A percentile compares a stretch with the other conserved stretches of the same genome.
Evolutionary conservation across 2,329 filamentous ascomycete genomes (phyloP).

Genomic region (Didymella arachidicola): DNA sequence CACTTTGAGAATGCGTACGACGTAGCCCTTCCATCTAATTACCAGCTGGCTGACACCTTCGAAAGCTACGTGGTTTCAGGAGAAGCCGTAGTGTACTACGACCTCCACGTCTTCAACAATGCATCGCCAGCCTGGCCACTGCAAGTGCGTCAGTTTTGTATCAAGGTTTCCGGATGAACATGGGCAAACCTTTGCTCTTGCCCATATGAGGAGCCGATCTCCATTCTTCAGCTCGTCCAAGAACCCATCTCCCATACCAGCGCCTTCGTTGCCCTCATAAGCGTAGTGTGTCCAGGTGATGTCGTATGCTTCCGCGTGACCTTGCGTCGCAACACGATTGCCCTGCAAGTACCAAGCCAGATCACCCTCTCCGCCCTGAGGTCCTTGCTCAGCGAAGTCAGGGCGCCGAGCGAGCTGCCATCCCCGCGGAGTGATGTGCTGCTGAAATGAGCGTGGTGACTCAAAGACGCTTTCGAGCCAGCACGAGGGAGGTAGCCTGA

Average conservation of each 20-base stretch:
- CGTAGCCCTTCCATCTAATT: background rate
- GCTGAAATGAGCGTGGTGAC: slow-evolving; percentile 3
- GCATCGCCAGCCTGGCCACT: slow-evolving; percentile 45
- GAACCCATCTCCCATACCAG: slow-evolving; percentile 40
- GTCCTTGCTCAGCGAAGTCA: slow-evolving; percentile 26
- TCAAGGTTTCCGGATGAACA: background rate
- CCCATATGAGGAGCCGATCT: slow-evolving; percentile 43
- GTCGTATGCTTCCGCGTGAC: slow-evolving; percentile 19
- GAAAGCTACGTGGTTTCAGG: background rate
- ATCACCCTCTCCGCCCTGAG: slow-evolving; percentile 35
- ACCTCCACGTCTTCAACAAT: slow-evolving; percentile 32
- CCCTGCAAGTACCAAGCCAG: slow-evolving; percentile 46
- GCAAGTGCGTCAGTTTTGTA: slow-evolving; percentile 5
- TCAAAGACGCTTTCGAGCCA: slow-evolving; percentile 12
- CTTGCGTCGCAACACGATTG: slow-evolving; percentile 35
- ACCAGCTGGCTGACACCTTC: too few relatives aligned
- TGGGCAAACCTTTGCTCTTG: slow-evolving; percentile 38
- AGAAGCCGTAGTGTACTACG: slow-evolving; percentile 35
- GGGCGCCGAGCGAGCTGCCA: slow-evolving; percentile 33
- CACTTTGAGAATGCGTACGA: background rate
- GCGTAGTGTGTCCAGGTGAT: slow-evolving; percentile 31
- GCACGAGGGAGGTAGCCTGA: slow-evolving; percentile 9
- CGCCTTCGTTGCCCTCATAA: slow-evolving; percentile 31
- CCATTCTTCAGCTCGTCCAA: slow-evolving; percentile 35
- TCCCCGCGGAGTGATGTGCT: slow-evolving; percentile 15